A percentile compares a stretch with the other conserved stretches of the same genome.
These are phyloP conservation scores for Oryza brachyantha DNA, from an alignment of 176 grass and related monocot genomes.

Conservation along the genomic window DNA sequence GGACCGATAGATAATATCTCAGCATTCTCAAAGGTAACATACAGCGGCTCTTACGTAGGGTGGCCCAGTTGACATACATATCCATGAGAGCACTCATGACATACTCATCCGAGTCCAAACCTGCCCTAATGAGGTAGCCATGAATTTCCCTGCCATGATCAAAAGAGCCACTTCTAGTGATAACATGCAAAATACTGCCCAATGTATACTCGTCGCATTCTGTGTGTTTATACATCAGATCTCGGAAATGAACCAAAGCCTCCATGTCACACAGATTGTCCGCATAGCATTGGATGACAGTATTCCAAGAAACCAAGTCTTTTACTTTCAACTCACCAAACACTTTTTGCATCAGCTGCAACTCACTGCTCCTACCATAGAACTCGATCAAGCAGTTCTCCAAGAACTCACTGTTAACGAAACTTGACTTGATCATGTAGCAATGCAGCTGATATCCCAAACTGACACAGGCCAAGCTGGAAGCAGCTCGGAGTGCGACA, in stretches of 20 bases:
- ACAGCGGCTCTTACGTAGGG: neutral
- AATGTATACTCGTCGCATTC: slow-evolving; percentile 55
- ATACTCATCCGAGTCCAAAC: slow-evolving; percentile 54
- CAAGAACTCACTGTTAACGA: slow-evolving; percentile 39
- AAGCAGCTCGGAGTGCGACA: slow-evolving; percentile 46
- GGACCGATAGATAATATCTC: slow-evolving; percentile 33
- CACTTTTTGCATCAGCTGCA: slow-evolving; percentile 44
- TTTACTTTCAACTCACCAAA: slow-evolving; percentile 43
- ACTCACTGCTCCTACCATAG: slow-evolving; percentile 43
- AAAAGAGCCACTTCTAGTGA: slow-evolving; percentile 34
- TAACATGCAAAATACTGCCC: slow-evolving; percentile 47
- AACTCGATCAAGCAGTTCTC: slow-evolving; percentile 58
- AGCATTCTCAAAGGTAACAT: slow-evolving; percentile 47
- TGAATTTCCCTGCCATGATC: slow-evolving; percentile 60
- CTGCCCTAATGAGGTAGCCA: slow-evolving; percentile 45
- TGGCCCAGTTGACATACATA: slow-evolving; percentile 48
- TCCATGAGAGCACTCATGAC: slow-evolving; percentile 61
- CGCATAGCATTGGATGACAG: slow-evolving; percentile 48
- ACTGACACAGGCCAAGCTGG: slow-evolving; percentile 26
- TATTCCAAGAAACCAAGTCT: slow-evolving; percentile 73
- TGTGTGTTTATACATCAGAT: slow-evolving; percentile 36
- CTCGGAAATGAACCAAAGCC: slow-evolving; percentile 45
- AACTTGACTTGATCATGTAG: slow-evolving; percentile 51
- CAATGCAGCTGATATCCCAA: slow-evolving; percentile 56
- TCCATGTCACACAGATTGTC: slow-evolving; percentile 37